A percentile compares a stretch with the other conserved stretches of the same genome.
Evolutionary conservation across 768 basidiomycete species (phyloP).

Genomic region (Tricholoma furcatifolium): DNA sequence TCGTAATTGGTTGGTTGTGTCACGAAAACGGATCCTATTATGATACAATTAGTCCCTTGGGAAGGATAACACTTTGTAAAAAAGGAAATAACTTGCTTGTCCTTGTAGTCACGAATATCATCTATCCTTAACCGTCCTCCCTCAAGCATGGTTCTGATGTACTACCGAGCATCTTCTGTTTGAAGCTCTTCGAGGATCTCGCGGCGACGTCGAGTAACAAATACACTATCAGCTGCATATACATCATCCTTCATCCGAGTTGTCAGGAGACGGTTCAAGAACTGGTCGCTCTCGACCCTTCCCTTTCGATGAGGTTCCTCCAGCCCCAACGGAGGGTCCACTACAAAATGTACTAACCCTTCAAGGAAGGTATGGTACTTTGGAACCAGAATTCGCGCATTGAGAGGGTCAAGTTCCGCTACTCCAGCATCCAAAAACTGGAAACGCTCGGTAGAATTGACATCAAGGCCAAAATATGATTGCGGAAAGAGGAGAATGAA

Average conservation of each 20-base stretch:
- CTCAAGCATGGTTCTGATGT: no score
- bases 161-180: neutral
- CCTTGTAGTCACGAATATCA: no score
- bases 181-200: neutral
- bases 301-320: neutral
- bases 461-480: neutral
- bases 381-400: neutral
- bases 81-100: no score
- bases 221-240: no score
- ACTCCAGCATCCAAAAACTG: neutral
- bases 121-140: no score
- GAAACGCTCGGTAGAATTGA: neutral
- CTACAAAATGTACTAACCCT: neutral
- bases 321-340: neutral
- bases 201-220: no score
- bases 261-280: neutral
- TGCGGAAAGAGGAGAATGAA: neutral
- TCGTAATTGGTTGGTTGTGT: no score
- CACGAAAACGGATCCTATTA: no score
- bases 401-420: neutral
- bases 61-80: no score
- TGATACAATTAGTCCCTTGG: no score
- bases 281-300: neutral
- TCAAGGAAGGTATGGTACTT: conserved; percentile 1
- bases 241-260: neutral